Conservation (phyloP, 2,329 filamentous ascomycete genomes). For the Aspergillus japonicus region DNA sequence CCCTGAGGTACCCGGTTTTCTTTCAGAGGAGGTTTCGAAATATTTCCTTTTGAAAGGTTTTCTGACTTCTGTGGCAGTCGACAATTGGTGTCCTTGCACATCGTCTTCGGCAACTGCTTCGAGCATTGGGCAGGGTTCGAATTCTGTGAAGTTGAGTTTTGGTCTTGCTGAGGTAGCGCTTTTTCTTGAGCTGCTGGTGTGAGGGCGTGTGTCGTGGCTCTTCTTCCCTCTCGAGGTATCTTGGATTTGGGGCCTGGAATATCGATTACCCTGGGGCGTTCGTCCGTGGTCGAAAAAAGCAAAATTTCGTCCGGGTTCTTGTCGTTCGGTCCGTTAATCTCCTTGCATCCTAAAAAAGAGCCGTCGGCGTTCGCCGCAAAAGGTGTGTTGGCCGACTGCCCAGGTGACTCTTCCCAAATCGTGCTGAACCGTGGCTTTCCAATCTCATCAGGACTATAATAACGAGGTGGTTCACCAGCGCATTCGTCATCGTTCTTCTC, state of each 20-base stretch:
- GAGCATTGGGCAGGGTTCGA: constrained; percentile 36
- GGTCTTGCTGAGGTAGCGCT: constrained; percentile 27
- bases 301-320: constrained; percentile 41
- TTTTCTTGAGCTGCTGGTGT: constrained; percentile 20
- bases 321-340: constrained; percentile 34
- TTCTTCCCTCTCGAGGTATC: constrained; percentile 21
- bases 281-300: constrained; percentile 31
- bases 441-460: constrained; percentile 42
- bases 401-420: constrained; percentile 34
- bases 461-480: constrained; percentile 19
- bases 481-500: constrained; percentile 10
- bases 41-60: constrained; percentile 20
- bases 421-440: constrained; percentile 38
- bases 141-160: constrained; percentile 33
- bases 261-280: constrained; percentile 25
- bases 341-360: constrained; percentile 44
- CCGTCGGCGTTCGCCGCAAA: constrained; percentile 28
- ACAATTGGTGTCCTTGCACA: constrained; percentile 25
- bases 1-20: constrained; percentile 22
- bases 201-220: constrained; percentile 7
- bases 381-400: constrained; percentile 23
- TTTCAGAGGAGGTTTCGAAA: constrained; percentile 23
- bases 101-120: constrained; percentile 29
- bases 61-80: constrained; percentile 17
- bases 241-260: constrained; percentile 24